A percentile compares a stretch with the other conserved stretches of the same genome.
Evolutionary conservation across 2,329 filamentous ascomycete species (phyloP).

Genomic region (Diaporthe helianthi): DNA sequence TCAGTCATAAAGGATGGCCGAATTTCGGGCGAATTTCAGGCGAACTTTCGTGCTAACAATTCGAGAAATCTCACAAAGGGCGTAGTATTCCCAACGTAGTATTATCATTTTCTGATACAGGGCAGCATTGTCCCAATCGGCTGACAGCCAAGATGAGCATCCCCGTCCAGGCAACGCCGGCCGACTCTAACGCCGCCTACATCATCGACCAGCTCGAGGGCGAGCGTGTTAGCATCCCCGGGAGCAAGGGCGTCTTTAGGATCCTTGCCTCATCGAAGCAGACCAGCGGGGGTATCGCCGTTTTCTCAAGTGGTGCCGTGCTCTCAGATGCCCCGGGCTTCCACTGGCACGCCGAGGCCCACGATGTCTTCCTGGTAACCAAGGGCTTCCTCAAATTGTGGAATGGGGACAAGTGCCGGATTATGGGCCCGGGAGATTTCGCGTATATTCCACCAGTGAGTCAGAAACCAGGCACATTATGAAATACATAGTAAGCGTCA

Average conservation of each 20-base stretch:
- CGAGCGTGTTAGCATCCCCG: slow-evolving; percentile 58
- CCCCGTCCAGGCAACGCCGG: slow-evolving; percentile 45
- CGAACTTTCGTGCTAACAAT: neutral
- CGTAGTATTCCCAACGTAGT: neutral
- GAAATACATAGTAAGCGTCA: too few relatives aligned
- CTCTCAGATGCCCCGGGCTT: slow-evolving; percentile 57
- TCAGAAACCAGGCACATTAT: neutral
- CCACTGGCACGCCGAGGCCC: slow-evolving; percentile 63
- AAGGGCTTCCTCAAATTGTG: slow-evolving; percentile 64
- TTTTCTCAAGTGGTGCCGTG: slow-evolving; percentile 57
- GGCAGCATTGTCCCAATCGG: neutral
- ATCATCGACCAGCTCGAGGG: slow-evolving; percentile 57
- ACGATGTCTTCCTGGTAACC: slow-evolving; percentile 63
- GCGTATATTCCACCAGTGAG: slow-evolving; percentile 63
- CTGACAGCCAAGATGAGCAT: slow-evolving; percentile 41
- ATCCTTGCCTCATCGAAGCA: slow-evolving; percentile 60
- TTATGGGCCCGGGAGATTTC: slow-evolving; percentile 63
- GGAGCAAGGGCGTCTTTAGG: slow-evolving; percentile 58
- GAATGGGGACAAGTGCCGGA: slow-evolving; percentile 62
- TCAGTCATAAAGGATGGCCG: neutral
- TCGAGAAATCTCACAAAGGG: neutral
- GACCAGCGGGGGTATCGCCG: slow-evolving; percentile 57
- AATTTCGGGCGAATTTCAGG: neutral
- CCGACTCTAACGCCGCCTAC: slow-evolving; percentile 49
- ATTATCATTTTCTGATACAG: neutral